Evolutionary conservation across 139 green algal species (phyloP).

Genomic region (Chlorella vulgaris): DNA sequence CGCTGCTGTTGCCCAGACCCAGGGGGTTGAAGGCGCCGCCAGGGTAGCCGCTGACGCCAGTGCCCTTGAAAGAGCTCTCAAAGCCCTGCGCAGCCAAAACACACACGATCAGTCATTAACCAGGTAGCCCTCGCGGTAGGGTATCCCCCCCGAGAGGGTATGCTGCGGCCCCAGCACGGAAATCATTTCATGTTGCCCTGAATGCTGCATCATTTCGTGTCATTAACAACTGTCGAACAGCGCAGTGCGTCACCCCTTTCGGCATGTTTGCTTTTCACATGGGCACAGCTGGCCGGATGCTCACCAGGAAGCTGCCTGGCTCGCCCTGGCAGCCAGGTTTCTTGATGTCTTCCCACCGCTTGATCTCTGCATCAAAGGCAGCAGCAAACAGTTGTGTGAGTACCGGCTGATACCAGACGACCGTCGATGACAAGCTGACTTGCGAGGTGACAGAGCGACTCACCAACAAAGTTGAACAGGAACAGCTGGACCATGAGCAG

Average conservation of each 20-base stretch:
- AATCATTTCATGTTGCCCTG: no score
- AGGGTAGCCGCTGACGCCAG: conserved; percentile 69
- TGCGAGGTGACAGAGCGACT: no score
- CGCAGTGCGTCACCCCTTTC: no score
- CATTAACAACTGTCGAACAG: no score
- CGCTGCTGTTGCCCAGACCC: conserved; percentile 57
- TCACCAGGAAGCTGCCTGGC: conserved; percentile 48
- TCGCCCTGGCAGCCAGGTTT: conserved; percentile 77
- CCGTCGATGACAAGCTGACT: no score
- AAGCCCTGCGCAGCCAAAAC: conserved; percentile 51
- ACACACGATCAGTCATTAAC: no score
- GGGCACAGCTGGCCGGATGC: no score
- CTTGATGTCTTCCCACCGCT: conserved; percentile 83
- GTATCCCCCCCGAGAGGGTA: no score
- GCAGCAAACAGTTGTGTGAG: not conserved
- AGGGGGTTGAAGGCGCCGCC: conserved; percentile 85
- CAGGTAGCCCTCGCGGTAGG: no score
- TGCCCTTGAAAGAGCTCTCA: conserved; percentile 69
- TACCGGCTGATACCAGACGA: not conserved
- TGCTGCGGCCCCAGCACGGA: no score
- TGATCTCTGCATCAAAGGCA: conserved; percentile 60
- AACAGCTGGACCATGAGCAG: conserved; percentile 77
- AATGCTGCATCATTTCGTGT: no score
- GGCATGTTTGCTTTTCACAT: no score
- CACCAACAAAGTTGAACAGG: conserved; percentile 76